Evolutionary conservation across 768 basidiomycete species (phyloP), one percentile per base, ranked within the genome.

Genomic region (Boletus reticuloceps): DNA sequence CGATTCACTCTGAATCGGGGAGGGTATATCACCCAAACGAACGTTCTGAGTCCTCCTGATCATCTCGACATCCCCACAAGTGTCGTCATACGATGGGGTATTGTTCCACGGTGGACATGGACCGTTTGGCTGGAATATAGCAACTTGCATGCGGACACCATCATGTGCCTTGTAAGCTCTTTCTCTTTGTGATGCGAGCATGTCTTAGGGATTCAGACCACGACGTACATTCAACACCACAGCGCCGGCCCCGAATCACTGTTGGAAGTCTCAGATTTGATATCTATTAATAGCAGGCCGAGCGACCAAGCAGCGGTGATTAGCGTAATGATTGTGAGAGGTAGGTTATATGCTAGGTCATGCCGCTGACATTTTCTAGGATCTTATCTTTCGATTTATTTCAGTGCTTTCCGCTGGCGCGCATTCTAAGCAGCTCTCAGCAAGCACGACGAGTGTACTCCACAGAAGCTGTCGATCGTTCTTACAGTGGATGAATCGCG

Each of bases 21-120:
- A 13, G 58, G 61, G 13, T 34, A 61, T 7, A 27, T 47, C 5
- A 49, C 58, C 10, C 39, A 48, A 42, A 51, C 53, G 16, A 53
- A 47, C 41, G 17, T 49, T 39, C 36, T 56, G 29, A 44, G 38
- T 55, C 69, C 62, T 27, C 60, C 46, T 16, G 42, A 56, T 27
- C 51, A 60, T 19, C 65, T 79, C 7, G 79, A 83, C 64, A 53
- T 62, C 43, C 68, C 85, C 12, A 78, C 80, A 54, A 67, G 45
- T 7, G 74, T 86, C 20, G 64, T 90, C n/a, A 51, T 87, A n/a
- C 71, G 71, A 56, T 89, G 84, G 82, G 81, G 82, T 31, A 58
- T 75, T 12, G 69, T 79, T 12, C 66, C 86, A 4, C 77, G 79
- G 1, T 89, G 88, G 88, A 75, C 74, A 51, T 91, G 89, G 88